Percentiles rank a stretch among this genome's conserved stretches.
phyloP scores from a whole-genome alignment of 192 early-diverging fungal species.

The Entomortierella chlamydospora region DNA sequence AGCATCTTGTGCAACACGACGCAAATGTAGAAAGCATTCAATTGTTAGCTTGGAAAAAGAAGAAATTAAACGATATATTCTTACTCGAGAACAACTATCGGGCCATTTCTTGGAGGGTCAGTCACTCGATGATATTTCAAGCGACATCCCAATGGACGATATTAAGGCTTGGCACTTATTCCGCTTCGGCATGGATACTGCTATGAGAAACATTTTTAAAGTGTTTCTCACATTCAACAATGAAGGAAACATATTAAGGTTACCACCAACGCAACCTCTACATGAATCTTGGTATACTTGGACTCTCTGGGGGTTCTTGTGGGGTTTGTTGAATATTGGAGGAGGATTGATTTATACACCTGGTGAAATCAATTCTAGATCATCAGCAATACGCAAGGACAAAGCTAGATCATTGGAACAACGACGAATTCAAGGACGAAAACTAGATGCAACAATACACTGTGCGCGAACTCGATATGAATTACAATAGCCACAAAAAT shows the following conservation, averaged over 20 bases:
- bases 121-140: background rate
- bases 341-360: background rate
- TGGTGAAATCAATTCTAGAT: conserved; percentile 1
- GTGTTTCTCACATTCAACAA: conserved; percentile 1
- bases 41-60: background rate
- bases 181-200: background rate
- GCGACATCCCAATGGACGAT: background rate
- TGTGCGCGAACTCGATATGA: conserved; percentile 1
- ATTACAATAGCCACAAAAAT: no score
- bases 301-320: conserved; percentile 1
- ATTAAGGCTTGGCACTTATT: background rate
- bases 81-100: background rate
- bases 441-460: conserved; percentile 1
- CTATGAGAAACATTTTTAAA: conserved; percentile 3
- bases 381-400: conserved; percentile 1
- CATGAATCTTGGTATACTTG: conserved; percentile 1
- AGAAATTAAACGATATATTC: background rate
- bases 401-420: background rate
- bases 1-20: conserved; percentile 1
- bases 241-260: background rate
- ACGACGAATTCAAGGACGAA: conserved; percentile 1
- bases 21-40: background rate
- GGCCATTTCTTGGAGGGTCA: background rate
- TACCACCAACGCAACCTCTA: background rate
- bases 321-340: conserved; percentile 2